Percentiles rank a stretch among this genome's conserved stretches.
Conservation (phyloP, 495 filamentous ascomycete species). For the Penicillium canescens region DNA sequence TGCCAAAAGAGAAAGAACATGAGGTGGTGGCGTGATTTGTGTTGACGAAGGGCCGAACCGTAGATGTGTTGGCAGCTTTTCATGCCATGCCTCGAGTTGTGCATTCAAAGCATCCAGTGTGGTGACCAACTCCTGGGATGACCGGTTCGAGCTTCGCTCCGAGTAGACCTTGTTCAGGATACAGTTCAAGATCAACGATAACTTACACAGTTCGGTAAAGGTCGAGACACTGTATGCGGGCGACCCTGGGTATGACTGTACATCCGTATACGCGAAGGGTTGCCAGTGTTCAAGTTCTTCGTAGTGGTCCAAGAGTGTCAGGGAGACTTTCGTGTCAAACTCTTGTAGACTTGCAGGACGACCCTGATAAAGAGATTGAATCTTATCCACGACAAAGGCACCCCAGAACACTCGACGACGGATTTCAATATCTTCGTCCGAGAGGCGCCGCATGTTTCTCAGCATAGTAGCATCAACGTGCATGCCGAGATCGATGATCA, state of each 20-base stretch:
- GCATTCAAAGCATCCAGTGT: constrained; percentile 16
- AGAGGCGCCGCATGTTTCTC: constrained; percentile 29
- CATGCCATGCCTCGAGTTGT: constrained; percentile 19
- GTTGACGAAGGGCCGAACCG: constrained; percentile 12
- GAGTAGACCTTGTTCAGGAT: constrained; percentile 30
- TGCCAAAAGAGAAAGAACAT: constrained; percentile 22
- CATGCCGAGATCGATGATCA: constrained; percentile 39
- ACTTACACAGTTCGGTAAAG: constrained; percentile 20
- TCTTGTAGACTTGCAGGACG: constrained; percentile 22
- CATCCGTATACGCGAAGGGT: constrained; percentile 19
- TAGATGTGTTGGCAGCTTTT: constrained; percentile 19
- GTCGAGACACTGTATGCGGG: constrained; percentile 20
- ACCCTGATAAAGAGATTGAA: constrained; percentile 37
- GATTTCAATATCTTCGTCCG: constrained; percentile 35
- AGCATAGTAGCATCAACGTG: constrained; percentile 27
- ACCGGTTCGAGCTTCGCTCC: constrained; percentile 25
- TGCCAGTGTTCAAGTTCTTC: constrained; percentile 36
- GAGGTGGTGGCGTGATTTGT: constrained; percentile 8
- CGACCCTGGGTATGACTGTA: constrained; percentile 13
- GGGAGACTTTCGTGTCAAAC: constrained; percentile 21
- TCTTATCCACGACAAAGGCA: constrained; percentile 37
- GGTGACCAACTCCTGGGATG: constrained; percentile 10
- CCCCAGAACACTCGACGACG: constrained; percentile 42
- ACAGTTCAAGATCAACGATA: constrained; percentile 26
- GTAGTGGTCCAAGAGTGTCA: constrained; percentile 24